phyloP scores from a whole-genome alignment of 2,329 filamentous ascomycete species.

The Diplodia intermedia region DNA sequence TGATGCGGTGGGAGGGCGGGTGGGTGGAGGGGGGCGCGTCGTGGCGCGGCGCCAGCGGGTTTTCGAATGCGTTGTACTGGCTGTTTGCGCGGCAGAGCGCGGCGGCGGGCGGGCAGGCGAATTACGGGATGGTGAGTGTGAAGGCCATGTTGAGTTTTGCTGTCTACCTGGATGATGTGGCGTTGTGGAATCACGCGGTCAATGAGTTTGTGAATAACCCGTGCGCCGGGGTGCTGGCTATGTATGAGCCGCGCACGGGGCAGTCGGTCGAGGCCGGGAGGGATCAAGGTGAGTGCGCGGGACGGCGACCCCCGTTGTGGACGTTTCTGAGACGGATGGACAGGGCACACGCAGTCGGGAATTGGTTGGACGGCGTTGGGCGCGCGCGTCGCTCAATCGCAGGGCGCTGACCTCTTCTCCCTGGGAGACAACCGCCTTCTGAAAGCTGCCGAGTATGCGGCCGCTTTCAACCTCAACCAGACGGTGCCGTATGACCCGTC shows the following conservation, averaged over 20 bases:
- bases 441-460: constrained; percentile 49
- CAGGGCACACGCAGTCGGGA: constrained; percentile 41
- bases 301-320: not conserved
- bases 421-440: constrained; percentile 46
- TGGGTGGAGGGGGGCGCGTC: constrained; percentile 49
- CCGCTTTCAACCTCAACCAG: constrained; percentile 50
- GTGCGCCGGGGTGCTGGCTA: constrained; percentile 46
- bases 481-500: constrained; percentile 47
- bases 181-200: constrained; percentile 53
- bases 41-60: constrained; percentile 48
- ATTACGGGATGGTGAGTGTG: constrained; percentile 53
- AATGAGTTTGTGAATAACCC: constrained; percentile 47
- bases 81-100: constrained; percentile 50
- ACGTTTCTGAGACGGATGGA: not conserved
- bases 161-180: constrained; percentile 52
- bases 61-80: constrained; percentile 53
- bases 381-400: constrained; percentile 45
- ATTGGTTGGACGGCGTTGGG: constrained; percentile 48
- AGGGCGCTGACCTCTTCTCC: constrained; percentile 48
- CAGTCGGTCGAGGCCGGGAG: constrained; percentile 49
- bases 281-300: constrained; percentile 42
- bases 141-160: constrained; percentile 51
- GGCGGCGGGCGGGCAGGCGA: constrained; percentile 50
- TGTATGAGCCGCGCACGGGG: constrained; percentile 44
- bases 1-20: constrained; percentile 54